Conservation (phyloP, 2,329 filamentous ascomycete species). For the Ambrosiella cleistominuta region DNA sequence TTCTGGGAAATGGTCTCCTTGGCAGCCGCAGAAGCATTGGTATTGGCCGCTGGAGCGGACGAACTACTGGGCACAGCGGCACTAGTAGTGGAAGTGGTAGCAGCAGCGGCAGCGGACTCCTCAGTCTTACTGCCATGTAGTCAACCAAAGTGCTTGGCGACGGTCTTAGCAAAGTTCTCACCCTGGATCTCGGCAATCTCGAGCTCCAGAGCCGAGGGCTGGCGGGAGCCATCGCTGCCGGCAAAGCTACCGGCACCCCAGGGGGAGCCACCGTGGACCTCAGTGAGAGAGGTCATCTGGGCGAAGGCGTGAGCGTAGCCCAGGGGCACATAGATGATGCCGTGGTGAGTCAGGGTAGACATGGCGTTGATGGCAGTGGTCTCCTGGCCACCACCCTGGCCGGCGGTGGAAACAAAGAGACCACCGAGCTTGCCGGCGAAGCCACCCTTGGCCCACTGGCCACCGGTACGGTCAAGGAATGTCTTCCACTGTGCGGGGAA, state of each 20-base stretch:
- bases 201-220: slow-evolving; percentile 60
- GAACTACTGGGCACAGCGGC: neutral
- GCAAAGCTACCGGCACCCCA: slow-evolving; percentile 94
- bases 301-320: slow-evolving; percentile 72
- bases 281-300: slow-evolving; percentile 50
- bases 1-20: slow-evolving; percentile 13
- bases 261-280: slow-evolving; percentile 71
- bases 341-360: slow-evolving; percentile 81
- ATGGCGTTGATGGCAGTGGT: slow-evolving; percentile 63
- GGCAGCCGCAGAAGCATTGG: slow-evolving; percentile 12
- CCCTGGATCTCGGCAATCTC: slow-evolving; percentile 69
- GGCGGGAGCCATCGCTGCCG: slow-evolving; percentile 60
- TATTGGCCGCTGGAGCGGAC: slow-evolving; percentile 10
- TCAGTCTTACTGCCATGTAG: slow-evolving; percentile 43
- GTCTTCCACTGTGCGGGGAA: slow-evolving; percentile 92
- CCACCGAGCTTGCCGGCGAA: slow-evolving; percentile 82
- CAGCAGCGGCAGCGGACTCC: slow-evolving; percentile 16
- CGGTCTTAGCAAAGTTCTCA: slow-evolving; percentile 61
- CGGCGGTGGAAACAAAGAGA: slow-evolving; percentile 76
- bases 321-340: slow-evolving; percentile 88
- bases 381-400: slow-evolving; percentile 81
- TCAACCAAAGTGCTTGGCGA: slow-evolving; percentile 60
- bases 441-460: slow-evolving; percentile 61
- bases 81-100: slow-evolving; percentile 5
- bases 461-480: slow-evolving; percentile 82